Percentiles rank a stretch among this genome's conserved stretches.
These are phyloP conservation scores for Paracorniculantispora psalliotae DNA, from an alignment of 2,329 filamentous ascomycete genomes.

Conservation along the genomic window DNA sequence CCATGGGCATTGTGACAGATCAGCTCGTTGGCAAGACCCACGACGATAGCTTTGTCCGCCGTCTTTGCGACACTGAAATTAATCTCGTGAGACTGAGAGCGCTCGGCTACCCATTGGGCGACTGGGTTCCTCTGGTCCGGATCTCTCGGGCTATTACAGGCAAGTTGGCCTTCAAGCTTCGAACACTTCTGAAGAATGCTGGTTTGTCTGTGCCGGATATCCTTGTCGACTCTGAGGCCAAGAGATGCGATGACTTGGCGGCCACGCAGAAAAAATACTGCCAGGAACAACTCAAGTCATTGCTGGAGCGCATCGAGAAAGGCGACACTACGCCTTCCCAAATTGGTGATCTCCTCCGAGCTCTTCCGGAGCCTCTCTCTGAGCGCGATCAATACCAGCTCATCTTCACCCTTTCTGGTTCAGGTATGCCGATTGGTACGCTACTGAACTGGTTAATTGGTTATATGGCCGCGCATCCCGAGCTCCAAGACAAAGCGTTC, in stretches of 20 bases:
- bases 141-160: not conserved
- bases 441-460: slow-evolving; percentile 6
- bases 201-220: not conserved
- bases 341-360: slow-evolving; percentile 11
- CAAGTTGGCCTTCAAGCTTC: not conserved
- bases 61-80: not conserved
- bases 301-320: slow-evolving; percentile 7
- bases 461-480: slow-evolving; percentile 11
- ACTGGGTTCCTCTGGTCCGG: not conserved
- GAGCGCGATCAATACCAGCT: slow-evolving; percentile 10
- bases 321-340: slow-evolving; percentile 13
- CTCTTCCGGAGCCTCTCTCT: not conserved
- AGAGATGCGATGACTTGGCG: not conserved
- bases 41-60: not conserved
- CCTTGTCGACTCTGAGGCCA: not conserved
- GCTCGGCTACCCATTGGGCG: not conserved
- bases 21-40: not conserved
- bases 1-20: slow-evolving; percentile 1
- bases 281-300: slow-evolving; percentile 7
- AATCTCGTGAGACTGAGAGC: not conserved
- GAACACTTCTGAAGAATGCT: not conserved
- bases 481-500: slow-evolving; percentile 13
- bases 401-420: not conserved
- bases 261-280: slow-evolving; percentile 3
- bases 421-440: slow-evolving; percentile 11